Evolutionary conservation across 768 basidiomycete species (phyloP).

Genomic region (Russula abietina): DNA sequence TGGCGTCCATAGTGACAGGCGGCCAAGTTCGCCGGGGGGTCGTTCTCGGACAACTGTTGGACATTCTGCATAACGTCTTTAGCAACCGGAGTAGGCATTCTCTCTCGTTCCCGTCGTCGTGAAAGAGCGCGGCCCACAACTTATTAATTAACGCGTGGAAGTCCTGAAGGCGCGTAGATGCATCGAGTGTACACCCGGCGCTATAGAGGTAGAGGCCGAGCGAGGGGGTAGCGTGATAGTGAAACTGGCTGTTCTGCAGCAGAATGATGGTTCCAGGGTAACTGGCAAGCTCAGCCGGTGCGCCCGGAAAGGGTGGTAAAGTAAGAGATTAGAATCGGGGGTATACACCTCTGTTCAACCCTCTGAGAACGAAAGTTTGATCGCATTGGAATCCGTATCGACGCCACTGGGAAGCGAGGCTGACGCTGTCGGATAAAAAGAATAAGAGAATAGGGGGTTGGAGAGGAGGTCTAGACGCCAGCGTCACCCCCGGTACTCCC

Average conservation of each 20-base stretch:
- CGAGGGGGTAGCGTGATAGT: not conserved
- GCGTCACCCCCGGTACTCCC: not conserved
- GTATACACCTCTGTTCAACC: not conserved
- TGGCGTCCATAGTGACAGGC: not conserved
- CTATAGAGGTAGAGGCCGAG: not conserved
- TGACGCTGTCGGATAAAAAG: not conserved
- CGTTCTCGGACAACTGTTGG: no score
- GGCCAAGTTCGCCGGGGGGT: no score
- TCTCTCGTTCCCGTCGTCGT: no score
- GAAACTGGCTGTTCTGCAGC: no score
- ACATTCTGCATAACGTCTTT: no score
- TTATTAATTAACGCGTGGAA: slow-evolving; percentile 9
- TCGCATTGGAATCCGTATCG: not conserved
- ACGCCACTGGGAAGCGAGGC: not conserved
- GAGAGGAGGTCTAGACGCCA: not conserved
- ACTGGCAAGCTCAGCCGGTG: no score
- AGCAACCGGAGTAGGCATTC: no score
- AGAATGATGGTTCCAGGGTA: no score
- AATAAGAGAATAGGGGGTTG: not conserved
- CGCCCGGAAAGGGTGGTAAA: not conserved
- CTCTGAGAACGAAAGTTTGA: slow-evolving; percentile 2
- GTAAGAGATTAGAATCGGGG: not conserved
- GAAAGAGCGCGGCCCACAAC: slow-evolving; percentile 4
- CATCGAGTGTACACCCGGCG: not conserved
- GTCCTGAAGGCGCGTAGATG: slow-evolving; percentile 12